Conservation (phyloP, 805 yeast genomes). For the Candida orba region DNA sequence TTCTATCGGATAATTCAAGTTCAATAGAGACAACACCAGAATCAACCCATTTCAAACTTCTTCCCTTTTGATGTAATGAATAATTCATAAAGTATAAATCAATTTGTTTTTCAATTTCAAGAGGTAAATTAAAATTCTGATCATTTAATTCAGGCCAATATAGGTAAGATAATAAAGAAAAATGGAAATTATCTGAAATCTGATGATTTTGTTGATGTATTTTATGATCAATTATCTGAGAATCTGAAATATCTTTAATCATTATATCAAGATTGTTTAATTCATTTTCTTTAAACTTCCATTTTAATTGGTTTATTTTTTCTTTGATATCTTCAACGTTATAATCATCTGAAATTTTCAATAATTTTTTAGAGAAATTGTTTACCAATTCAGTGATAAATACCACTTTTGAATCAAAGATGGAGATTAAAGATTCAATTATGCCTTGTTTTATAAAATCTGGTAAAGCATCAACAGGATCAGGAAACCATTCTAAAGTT, state of each 20-base stretch:
- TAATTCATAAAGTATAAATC: constrained; percentile 39
- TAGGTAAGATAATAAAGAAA: constrained; percentile 63
- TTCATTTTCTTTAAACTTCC: constrained; percentile 59
- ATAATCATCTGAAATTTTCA: constrained; percentile 28
- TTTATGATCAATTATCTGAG: constrained; percentile 37
- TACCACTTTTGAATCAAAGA: constrained; percentile 61
- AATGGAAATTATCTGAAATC: constrained; percentile 32
- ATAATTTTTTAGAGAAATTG: constrained; percentile 50
- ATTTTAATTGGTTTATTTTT: constrained; percentile 47
- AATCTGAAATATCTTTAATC: constrained; percentile 63
- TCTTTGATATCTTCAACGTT: constrained; percentile 32
- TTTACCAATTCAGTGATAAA: constrained; percentile 60
- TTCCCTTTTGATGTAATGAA: constrained; percentile 41
- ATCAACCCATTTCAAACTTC: constrained; percentile 48
- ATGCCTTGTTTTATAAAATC: constrained; percentile 70
- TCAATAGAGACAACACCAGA: constrained; percentile 58
- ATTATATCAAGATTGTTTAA: constrained; percentile 73
- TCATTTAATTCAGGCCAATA: constrained; percentile 63
- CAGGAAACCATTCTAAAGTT: constrained; percentile 63
- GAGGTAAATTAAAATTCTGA: constrained; percentile 37
- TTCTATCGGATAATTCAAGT: constrained; percentile 44
- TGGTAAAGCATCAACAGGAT: constrained; percentile 85
- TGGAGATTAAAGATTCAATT: constrained; percentile 62
- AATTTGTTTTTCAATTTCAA: constrained; percentile 32
- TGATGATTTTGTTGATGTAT: constrained; percentile 24